These are phyloP conservation scores for Pestalotiopsis sp. DNA, from an alignment of 2,329 filamentous ascomycete species.

Conservation along the genomic window DNA sequence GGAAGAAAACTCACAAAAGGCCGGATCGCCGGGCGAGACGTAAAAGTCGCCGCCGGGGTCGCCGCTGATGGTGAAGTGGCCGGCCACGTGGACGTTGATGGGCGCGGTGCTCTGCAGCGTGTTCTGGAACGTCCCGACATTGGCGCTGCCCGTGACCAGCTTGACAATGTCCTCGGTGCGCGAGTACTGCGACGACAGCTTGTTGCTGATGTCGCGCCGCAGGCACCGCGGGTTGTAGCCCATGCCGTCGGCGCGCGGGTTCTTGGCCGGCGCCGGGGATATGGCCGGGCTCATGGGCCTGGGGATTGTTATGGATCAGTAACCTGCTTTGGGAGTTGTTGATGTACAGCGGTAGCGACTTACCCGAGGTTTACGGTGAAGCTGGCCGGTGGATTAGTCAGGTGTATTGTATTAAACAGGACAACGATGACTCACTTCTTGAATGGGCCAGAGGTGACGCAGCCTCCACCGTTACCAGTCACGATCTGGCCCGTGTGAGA, in stretches of 20 bases:
- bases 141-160: constrained; percentile 33
- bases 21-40: constrained; percentile 3
- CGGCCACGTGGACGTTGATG: constrained; percentile 38
- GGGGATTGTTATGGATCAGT: not conserved
- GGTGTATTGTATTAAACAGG: not conserved
- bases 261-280: constrained; percentile 27
- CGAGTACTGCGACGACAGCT: constrained; percentile 24
- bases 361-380: constrained; percentile 32
- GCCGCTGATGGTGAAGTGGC: constrained; percentile 41
- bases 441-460: constrained; percentile 46
- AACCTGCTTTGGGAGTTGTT: not conserved
- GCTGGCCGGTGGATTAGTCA: not conserved
- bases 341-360: not conserved
- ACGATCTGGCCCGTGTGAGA: constrained; percentile 17
- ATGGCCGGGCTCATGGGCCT: constrained; percentile 23
- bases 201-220: constrained; percentile 41
- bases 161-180: constrained; percentile 23
- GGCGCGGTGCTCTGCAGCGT: constrained; percentile 32
- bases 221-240: constrained; percentile 50
- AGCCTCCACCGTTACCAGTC: constrained; percentile 51
- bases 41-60: constrained; percentile 31
- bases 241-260: constrained; percentile 35
- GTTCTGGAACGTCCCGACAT: constrained; percentile 37
- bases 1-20: constrained; percentile 2
- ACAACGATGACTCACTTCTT: constrained; percentile 20